Base-by-base conservation (phyloP, 2,329 filamentous ascomycete genomes). In the Colletotrichum incanum region DNA sequence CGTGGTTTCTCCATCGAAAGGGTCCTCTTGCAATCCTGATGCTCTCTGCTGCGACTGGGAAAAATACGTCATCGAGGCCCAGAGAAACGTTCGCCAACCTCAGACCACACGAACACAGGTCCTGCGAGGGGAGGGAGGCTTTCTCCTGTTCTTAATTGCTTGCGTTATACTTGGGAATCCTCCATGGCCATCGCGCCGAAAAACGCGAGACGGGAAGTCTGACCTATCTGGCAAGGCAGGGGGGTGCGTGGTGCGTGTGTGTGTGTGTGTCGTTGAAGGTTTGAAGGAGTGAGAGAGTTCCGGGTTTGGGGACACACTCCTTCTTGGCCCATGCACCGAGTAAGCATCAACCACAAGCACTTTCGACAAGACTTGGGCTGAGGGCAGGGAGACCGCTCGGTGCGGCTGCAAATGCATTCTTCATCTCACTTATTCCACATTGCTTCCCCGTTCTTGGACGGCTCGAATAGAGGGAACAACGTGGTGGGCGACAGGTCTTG, bases 391-490 rank as follows among this genome's bases (percentile, higher is more conserved):
- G 28, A 31, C 3, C 3, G 28, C 28, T 31, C 28, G 28, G 28
- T 31, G 28, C 28, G 28, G 28, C 28, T 31, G 28, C 28, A 31
- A 6, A 34, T 37, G 45, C 55, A n/a, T 2, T 50, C 49, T 39
- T 54, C 31, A 55, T 18, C 41, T 14, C 54, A 20, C 54, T 4
- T 28, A 39, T 41, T 43, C 37, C 43, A 20, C 64, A 34, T 16
- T 41, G 37, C 55, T 20, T 69, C 37, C 37, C 55, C 31, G 20
- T 43, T 41, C 26, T 63, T 41, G 58, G 47, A 61, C 59, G 37
- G 49, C 43, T 28, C 55, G 28, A 8, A 8, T 56, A 37, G 39
- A 56, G 55, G 67, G 55, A 37, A 50, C 20, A 67, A 70, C 45
- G 63, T 61, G 23, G 67, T 28, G 28, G 37, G 34, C 20, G 26